Base-by-base conservation (phyloP, 257 asterid species). In the Dorcoceras hygrometricum region DNA sequence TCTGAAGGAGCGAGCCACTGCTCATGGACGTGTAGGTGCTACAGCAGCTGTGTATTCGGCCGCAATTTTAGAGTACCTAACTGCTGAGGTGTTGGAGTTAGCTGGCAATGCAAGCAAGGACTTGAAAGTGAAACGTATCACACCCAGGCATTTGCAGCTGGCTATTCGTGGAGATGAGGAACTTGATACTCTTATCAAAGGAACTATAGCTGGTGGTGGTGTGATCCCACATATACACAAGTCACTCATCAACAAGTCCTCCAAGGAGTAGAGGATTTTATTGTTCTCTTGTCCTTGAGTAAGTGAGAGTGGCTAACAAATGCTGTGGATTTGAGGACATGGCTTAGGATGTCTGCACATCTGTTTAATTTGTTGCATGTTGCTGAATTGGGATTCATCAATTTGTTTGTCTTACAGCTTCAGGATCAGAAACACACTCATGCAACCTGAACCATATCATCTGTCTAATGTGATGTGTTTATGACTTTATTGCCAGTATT, bases 51-150 rank as follows among this genome's bases (percentile, higher is more conserved):
- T 56, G 25, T 46, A 46, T 18, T 46, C 54, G 3, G 22, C 54
- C 1, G 22, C 54, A 5, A 46, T 46, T 14, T 46, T 56, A 25
- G 61, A 56, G 54, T 46, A 46, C n/a, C 54, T 46, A 46, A 46
- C 67, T 23, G 67, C 67, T 18, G 67, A 62, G 46, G 69, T 64
- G 34, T 64, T 64, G 34, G 69, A 64, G 57, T 64, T 64, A 57
- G 69, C 69, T 14, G 69, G 69, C 18, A 64, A 64, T 43, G 69
- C 69, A 16, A 64, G 69, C 16, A 64, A 64, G 34, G 69, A 64
- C 51, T 51, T 64, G 34, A 48, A 64, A 29, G 69, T 64, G 57
- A 64, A 64, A 22, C 69, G 69, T 22, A 64, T 64, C 59, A 64
- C 69, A 12, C 69, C 69, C 27, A 43, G 69, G 34, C 69, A 64